phyloP scores from a whole-genome alignment of 2,329 filamentous ascomycete species.

The Bipolaris cookei region DNA sequence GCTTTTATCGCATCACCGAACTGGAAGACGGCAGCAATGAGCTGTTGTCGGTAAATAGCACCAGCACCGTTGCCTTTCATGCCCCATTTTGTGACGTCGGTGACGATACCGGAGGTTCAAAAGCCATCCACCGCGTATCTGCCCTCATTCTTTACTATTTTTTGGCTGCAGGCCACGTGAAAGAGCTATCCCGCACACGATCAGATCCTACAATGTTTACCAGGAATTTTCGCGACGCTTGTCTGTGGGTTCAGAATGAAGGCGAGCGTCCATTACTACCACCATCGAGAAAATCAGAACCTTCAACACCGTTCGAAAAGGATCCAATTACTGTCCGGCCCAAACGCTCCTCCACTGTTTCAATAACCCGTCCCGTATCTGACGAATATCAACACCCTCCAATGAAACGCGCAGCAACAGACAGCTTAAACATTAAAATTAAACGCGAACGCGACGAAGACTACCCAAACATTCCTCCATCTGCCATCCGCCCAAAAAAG shows the following conservation, averaged over 20 bases:
- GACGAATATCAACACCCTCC: slow-evolving; percentile 17
- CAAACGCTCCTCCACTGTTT: slow-evolving; percentile 69
- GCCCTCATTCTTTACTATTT: slow-evolving; percentile 38
- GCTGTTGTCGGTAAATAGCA: slow-evolving; percentile 34
- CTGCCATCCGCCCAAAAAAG: slow-evolving; percentile 22
- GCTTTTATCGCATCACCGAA: slow-evolving; percentile 35
- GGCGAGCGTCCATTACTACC: slow-evolving; percentile 29
- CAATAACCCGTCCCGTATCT: slow-evolving; percentile 9
- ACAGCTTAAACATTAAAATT: slow-evolving; percentile 25
- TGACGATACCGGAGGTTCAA: slow-evolving; percentile 34
- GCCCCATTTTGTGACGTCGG: slow-evolving; percentile 38
- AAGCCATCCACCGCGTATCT: slow-evolving; percentile 37
- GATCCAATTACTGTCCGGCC: slow-evolving; percentile 55
- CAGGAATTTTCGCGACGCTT: slow-evolving; percentile 38
- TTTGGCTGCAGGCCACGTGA: slow-evolving; percentile 33
- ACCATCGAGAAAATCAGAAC: slow-evolving; percentile 28
- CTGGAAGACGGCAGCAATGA: slow-evolving; percentile 24
- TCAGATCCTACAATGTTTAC: slow-evolving; percentile 38
- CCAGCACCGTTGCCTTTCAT: slow-evolving; percentile 37
- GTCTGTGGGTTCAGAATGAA: slow-evolving; percentile 35
- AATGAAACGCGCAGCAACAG: slow-evolving; percentile 30
- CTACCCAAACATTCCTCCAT: slow-evolving; percentile 10
- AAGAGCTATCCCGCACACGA: slow-evolving; percentile 32
- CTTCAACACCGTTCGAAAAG: slow-evolving; percentile 18
- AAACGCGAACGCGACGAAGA: slow-evolving; percentile 38